Percentiles rank a stretch among this genome's conserved stretches.
phyloP scores from a whole-genome alignment of 2,329 filamentous ascomycete species.

The Laburnicola sp. region DNA sequence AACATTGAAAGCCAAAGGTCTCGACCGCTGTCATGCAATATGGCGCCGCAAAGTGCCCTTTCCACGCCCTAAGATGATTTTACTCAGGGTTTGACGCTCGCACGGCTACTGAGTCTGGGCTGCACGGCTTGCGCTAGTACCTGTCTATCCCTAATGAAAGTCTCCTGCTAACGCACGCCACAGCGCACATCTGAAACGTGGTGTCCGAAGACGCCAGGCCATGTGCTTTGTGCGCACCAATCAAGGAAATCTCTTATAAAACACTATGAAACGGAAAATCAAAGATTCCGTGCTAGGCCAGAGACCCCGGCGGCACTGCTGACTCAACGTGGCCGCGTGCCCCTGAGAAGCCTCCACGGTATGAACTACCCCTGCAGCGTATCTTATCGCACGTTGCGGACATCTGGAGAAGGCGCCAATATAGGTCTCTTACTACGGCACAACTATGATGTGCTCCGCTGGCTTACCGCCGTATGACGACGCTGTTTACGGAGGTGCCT shows the following conservation, averaged over 20 bases:
- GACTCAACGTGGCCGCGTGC: not conserved
- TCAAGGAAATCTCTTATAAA: constrained; percentile 7
- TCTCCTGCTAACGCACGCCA: constrained; percentile 3
- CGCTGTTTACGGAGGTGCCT: no score
- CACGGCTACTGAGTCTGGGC: not conserved
- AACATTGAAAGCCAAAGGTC: not conserved
- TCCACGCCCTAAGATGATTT: not conserved
- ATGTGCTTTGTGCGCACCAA: not conserved
- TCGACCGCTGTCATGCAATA: not conserved
- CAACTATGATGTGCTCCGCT: not conserved
- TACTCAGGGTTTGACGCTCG: constrained; percentile 1
- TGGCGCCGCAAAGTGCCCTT: not conserved
- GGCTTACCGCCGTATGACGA: constrained; percentile 1
- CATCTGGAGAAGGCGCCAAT: not conserved
- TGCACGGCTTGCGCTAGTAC: constrained; percentile 7
- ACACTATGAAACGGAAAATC: constrained; percentile 1
- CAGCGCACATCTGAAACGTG: constrained; percentile 8
- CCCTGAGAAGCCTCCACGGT: not conserved
- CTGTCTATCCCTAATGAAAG: not conserved
- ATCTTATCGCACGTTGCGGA: not conserved
- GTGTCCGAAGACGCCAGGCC: not conserved
- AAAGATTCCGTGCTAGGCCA: not conserved
- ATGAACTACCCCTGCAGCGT: not conserved
- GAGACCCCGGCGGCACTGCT: not conserved
- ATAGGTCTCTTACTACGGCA: not conserved